Percentiles rank a stretch among this genome's conserved stretches.
Conservation (phyloP, 176 grass and related monocot genomes). For the Phragmites australis region DNA sequence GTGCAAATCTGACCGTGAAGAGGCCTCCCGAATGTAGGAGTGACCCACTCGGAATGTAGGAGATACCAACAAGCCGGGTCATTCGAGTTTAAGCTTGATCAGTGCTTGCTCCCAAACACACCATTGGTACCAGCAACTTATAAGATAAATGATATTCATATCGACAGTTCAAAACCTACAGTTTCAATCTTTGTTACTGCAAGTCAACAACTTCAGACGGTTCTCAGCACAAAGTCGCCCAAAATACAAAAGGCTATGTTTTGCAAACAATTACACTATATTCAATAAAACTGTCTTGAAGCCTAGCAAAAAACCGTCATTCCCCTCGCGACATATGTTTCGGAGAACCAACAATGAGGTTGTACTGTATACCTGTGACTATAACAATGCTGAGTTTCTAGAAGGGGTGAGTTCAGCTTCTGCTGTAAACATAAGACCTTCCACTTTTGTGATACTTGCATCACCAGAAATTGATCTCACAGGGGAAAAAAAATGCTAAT, state of each 20-base stretch:
- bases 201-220: not conserved
- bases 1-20: no score
- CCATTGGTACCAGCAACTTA: not conserved
- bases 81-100: not conserved
- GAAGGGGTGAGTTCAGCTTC: not conserved
- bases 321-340: not conserved
- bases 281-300: slow-evolving; percentile 5
- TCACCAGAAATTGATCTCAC: slow-evolving; percentile 37
- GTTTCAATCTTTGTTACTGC: not conserved
- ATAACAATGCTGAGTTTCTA: slow-evolving; percentile 19
- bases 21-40: no score
- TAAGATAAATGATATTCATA: not conserved
- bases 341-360: slow-evolving; percentile 17
- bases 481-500: not conserved
- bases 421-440: slow-evolving; percentile 12
- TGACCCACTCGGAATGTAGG: no score
- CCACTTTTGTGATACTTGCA: not conserved
- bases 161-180: not conserved
- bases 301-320: not conserved
- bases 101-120: not conserved
- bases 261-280: slow-evolving; percentile 20
- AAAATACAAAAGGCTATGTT: not conserved
- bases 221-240: not conserved
- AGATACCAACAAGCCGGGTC: not conserved
- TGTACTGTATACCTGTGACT: slow-evolving; percentile 28